phyloP scores from a whole-genome alignment of 305 asterid genomes.

The Andrographis paniculata region DNA sequence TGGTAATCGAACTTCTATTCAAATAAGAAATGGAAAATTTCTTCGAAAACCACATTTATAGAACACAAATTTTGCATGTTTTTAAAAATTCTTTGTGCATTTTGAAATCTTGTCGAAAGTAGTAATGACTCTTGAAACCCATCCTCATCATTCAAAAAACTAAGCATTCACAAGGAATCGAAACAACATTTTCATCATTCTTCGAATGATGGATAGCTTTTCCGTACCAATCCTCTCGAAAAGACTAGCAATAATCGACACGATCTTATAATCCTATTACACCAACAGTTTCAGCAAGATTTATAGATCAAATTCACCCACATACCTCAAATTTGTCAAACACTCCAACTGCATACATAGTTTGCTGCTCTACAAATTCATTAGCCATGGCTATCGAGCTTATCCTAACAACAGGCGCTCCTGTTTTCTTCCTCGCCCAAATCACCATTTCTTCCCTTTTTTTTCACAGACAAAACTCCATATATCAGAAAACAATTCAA shows the following conservation, averaged over 20 bases:
- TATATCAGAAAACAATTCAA: slow-evolving; percentile 10
- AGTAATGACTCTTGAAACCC: too few species aligned
- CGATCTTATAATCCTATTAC: slow-evolving; percentile 5
- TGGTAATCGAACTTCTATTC: too few species aligned
- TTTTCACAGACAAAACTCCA: slow-evolving; percentile 12
- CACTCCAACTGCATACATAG: slow-evolving; percentile 57
- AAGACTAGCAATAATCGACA: not conserved
- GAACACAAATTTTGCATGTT: too few species aligned
- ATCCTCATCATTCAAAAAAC: too few species aligned
- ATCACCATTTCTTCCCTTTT: slow-evolving; percentile 80
- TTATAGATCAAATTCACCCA: not conserved
- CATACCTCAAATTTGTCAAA: slow-evolving; percentile 74
- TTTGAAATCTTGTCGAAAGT: too few species aligned
- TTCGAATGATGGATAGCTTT: too few species aligned
- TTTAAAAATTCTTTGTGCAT: too few species aligned
- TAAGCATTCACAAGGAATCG: too few species aligned
- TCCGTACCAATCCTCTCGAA: not conserved
- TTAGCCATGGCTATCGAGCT: slow-evolving; percentile 50
- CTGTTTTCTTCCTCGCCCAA: slow-evolving; percentile 91
- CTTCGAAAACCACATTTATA: too few species aligned
- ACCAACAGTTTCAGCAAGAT: slow-evolving; percentile 8
- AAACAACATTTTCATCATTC: too few species aligned
- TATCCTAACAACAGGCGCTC: slow-evolving; percentile 58
- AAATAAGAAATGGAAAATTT: too few species aligned
- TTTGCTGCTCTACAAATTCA: slow-evolving; percentile 58